Percentiles rank a stretch among this genome's conserved stretches.
phyloP scores from a whole-genome alignment of 2,329 filamentous ascomycete genomes.

The Atkinsonella texensis region DNA sequence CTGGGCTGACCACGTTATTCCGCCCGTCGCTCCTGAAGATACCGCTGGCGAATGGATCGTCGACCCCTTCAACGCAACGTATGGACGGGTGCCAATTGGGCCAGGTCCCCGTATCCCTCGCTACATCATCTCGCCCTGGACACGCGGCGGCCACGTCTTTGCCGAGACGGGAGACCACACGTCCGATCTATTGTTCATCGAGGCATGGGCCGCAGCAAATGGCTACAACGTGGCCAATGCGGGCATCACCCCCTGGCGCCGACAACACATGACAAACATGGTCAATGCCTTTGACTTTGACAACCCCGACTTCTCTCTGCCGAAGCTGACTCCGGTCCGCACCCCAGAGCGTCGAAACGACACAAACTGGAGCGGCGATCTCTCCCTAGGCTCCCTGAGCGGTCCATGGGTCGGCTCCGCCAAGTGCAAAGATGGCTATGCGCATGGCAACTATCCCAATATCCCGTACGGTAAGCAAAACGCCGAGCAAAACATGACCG shows the following conservation, averaged over 20 bases:
- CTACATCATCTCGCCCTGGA: constrained; percentile 42
- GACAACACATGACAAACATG: constrained; percentile 18
- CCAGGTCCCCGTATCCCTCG: constrained; percentile 35
- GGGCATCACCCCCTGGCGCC: constrained; percentile 15
- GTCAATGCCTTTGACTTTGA: constrained; percentile 28
- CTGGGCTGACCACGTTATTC: constrained; percentile 39
- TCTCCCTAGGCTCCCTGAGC: constrained; percentile 9
- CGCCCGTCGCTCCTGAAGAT: constrained; percentile 32
- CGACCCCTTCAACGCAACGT: constrained; percentile 19
- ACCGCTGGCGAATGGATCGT: constrained; percentile 39
- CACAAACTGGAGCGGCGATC: constrained; percentile 14
- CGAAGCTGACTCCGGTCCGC: constrained; percentile 4
- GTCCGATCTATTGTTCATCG: constrained; percentile 40
- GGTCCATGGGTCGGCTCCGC: constrained; percentile 11
- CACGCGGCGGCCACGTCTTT: constrained; percentile 40
- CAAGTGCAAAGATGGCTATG: constrained; percentile 11
- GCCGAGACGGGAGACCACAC: constrained; percentile 41
- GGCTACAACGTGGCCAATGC: constrained; percentile 20
- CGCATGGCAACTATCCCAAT: constrained; percentile 15
- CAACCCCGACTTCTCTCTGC: constrained; percentile 14
- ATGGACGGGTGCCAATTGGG: constrained; percentile 13
- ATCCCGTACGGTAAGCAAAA: constrained; percentile 9
- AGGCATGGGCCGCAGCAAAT: constrained; percentile 27
- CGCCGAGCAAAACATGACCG: constrained; percentile 78
- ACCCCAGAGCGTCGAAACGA: constrained; percentile 18